A percentile compares a stretch with the other conserved stretches of the same genome.
Conservation (phyloP, 331 rosid species). For the Prunus yedoensis region DNA sequence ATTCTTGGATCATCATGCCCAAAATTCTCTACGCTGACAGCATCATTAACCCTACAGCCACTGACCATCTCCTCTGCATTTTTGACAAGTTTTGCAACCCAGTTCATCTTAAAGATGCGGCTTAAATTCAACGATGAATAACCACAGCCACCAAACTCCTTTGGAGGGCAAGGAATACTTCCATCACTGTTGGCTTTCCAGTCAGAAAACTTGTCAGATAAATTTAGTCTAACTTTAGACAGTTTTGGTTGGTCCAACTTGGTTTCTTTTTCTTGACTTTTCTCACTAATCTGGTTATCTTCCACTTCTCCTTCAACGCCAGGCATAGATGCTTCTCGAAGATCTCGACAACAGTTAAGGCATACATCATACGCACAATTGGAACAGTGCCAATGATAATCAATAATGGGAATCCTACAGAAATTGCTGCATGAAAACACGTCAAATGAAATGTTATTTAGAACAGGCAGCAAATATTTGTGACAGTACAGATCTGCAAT, state of each 20-base stretch:
- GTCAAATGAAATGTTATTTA: slow-evolving; percentile 24
- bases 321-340: slow-evolving; percentile 55
- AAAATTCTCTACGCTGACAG: slow-evolving; percentile 33
- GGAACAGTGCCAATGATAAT: slow-evolving; percentile 91
- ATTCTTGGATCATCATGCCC: slow-evolving; percentile 43
- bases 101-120: slow-evolving; percentile 96
- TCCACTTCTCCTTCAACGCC: slow-evolving; percentile 22
- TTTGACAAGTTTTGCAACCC: slow-evolving; percentile 98
- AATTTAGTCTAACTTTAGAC: slow-evolving; percentile 41
- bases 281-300: slow-evolving; percentile 19
- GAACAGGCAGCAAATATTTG: slow-evolving; percentile 6
- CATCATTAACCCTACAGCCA: slow-evolving; percentile 62
- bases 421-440: slow-evolving; percentile 69
- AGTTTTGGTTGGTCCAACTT: slow-evolving; percentile 37
- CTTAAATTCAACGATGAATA: slow-evolving; percentile 61
- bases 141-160: slow-evolving; percentile 92
- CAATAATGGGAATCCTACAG: slow-evolving; percentile 92
- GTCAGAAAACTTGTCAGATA: slow-evolving; percentile 50
- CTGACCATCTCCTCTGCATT: slow-evolving; percentile 98
- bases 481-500: slow-evolving; percentile 19
- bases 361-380: slow-evolving; percentile 86
- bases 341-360: slow-evolving; percentile 84
- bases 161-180: slow-evolving; percentile 91
- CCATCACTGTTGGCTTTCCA: slow-evolving; percentile 77
- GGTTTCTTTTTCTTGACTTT: slow-evolving; percentile 37